phyloP scores from a whole-genome alignment of 345 rosid genomes.

The Rubroshorea leprosula region DNA sequence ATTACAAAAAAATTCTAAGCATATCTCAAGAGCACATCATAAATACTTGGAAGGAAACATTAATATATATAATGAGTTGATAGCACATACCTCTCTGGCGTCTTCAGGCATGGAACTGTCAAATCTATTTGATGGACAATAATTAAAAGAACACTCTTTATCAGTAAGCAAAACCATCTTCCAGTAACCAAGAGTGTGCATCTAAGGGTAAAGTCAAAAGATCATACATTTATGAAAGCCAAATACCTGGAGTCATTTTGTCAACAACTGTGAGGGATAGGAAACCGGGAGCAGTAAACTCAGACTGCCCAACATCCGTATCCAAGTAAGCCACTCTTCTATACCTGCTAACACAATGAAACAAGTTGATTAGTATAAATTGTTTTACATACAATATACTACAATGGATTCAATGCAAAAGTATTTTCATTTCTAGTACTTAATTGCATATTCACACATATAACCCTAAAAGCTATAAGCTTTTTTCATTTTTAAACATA shows the following conservation, averaged over 20 bases:
- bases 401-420: neutral
- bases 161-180: constrained; percentile 1
- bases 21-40: constrained; percentile 1
- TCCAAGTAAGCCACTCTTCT: constrained; percentile 82
- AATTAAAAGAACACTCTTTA: neutral
- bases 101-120: constrained; percentile 83
- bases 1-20: neutral
- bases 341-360: constrained; percentile 44
- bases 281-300: constrained; percentile 85
- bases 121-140: constrained; percentile 41
- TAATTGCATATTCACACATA: neutral
- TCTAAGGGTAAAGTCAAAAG: neutral
- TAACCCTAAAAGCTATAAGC: neutral
- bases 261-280: constrained; percentile 75
- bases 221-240: neutral
- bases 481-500: neutral
- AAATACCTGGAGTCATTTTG: constrained; percentile 51
- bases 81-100: constrained; percentile 67
- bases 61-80: neutral
- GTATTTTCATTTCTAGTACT: neutral
- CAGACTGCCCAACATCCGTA: constrained; percentile 94
- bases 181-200: neutral
- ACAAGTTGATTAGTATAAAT: neutral
- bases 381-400: neutral
- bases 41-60: neutral